Evolutionary conservation across 1,139 yeast species (phyloP).

Genomic region (Yamadazyma oceani): DNA sequence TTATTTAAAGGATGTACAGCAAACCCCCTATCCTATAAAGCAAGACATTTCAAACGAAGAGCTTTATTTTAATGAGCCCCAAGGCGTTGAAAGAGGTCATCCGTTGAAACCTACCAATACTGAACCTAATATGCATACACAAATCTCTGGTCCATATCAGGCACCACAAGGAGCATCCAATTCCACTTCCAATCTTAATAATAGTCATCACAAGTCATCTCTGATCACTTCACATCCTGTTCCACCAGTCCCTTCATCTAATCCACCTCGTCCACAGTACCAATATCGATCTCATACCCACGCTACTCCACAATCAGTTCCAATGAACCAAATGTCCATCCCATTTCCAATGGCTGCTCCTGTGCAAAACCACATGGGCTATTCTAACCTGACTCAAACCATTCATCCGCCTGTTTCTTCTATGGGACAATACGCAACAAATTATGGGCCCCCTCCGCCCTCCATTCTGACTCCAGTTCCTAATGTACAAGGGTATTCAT

Average conservation of each 20-base stretch:
- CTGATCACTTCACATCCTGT: background rate
- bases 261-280: slow-evolving; percentile 1
- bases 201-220: too few species aligned
- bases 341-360: slow-evolving; percentile 2
- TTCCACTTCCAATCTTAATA: too few species aligned
- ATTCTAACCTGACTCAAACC: background rate
- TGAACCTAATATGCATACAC: too few species aligned
- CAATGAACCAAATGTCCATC: slow-evolving; percentile 1
- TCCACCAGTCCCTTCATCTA: background rate
- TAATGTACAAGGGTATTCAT: slow-evolving; percentile 1
- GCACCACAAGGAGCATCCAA: background rate
- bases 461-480: slow-evolving; percentile 1
- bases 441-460: background rate
- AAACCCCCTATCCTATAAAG: slow-evolving; percentile 22
- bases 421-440: too few species aligned
- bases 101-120: slow-evolving; percentile 1
- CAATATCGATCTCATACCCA: background rate
- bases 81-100: background rate
- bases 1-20: slow-evolving; percentile 18
- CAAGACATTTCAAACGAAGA: slow-evolving; percentile 2
- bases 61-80: slow-evolving; percentile 1
- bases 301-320: slow-evolving; percentile 1
- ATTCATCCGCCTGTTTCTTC: background rate
- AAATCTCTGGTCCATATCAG: background rate
- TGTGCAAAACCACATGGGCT: background rate